phyloP scores from a whole-genome alignment of 345 rosid genomes.

The Corchorus olitorius region DNA sequence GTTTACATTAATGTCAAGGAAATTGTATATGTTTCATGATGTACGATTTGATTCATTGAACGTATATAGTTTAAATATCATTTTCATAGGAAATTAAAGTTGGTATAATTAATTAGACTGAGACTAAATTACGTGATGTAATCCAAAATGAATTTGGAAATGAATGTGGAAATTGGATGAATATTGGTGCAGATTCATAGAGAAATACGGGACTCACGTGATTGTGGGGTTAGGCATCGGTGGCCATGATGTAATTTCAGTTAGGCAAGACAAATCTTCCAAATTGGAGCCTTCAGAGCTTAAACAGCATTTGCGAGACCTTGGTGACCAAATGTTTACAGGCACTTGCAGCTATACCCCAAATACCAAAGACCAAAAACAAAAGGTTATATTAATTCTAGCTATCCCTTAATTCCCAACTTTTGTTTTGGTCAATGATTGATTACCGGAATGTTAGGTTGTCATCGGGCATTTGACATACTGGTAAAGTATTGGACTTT shows the following conservation, averaged over 20 bases:
- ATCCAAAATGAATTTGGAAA: neutral
- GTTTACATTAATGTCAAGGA: neutral
- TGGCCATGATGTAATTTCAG: conserved; percentile 72
- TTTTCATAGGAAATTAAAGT: neutral
- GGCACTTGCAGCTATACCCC: conserved; percentile 65
- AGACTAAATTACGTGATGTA: conserved; percentile 1
- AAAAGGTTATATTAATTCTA: conserved; percentile 43
- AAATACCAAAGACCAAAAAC: conserved; percentile 38
- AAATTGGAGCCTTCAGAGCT: conserved; percentile 57
- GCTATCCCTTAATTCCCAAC: neutral
- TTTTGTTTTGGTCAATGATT: neutral
- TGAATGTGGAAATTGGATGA: neutral
- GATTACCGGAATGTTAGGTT: too few species aligned
- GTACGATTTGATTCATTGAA: neutral
- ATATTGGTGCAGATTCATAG: conserved; percentile 64
- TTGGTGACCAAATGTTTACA: conserved; percentile 80
- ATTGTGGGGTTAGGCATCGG: conserved; percentile 79
- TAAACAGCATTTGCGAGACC: conserved; percentile 64
- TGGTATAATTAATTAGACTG: neutral
- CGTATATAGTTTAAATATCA: neutral
- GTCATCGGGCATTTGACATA: too few species aligned
- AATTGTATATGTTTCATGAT: neutral
- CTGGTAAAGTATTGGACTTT: too few species aligned
- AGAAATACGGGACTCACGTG: conserved; percentile 87
- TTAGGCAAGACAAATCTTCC: conserved; percentile 69